Conservation (phyloP, 2,329 filamentous ascomycete genomes). For the Sporothrix luriei region DNA sequence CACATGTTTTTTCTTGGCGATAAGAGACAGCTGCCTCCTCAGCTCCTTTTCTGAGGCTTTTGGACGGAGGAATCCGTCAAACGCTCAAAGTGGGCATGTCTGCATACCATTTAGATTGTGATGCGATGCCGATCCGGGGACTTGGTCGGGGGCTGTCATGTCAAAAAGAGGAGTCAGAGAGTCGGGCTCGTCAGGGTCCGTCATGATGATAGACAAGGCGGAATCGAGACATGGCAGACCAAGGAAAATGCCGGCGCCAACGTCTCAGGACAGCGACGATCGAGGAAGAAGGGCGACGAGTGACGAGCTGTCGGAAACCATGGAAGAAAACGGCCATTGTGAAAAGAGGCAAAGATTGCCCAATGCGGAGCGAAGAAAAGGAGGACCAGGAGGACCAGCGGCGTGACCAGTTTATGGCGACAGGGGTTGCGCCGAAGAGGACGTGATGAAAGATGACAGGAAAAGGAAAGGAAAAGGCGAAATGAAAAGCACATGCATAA, state of each 20-base stretch:
- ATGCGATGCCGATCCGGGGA: slow-evolving; percentile 28
- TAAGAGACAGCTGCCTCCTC: not conserved
- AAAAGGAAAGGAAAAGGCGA: not conserved
- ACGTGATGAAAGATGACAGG: slow-evolving; percentile 4
- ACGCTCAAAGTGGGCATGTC: not conserved
- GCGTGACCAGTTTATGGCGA: slow-evolving; percentile 11
- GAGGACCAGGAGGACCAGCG: not conserved
- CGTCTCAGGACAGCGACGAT: slow-evolving; percentile 26
- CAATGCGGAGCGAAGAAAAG: not conserved
- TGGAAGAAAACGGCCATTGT: not conserved
- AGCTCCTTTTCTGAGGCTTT: not conserved
- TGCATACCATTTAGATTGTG: slow-evolving; percentile 24
- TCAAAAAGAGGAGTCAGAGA: not conserved
- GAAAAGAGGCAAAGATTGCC: slow-evolving; percentile 4
- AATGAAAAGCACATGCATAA: not conserved
- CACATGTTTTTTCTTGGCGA: slow-evolving; percentile 20
- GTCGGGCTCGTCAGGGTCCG: not conserved
- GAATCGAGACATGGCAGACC: slow-evolving; percentile 13
- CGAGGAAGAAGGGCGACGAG: slow-evolving; percentile 1
- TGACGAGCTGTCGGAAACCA: not conserved
- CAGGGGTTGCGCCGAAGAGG: not conserved
- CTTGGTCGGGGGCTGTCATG: not conserved
- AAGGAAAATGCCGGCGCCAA: slow-evolving; percentile 21
- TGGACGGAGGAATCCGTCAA: no score
- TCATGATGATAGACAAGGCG: not conserved